Evolutionary conservation across 176 grass and related monocot species (phyloP).

Genomic region (Aegilops umbellulata): DNA sequence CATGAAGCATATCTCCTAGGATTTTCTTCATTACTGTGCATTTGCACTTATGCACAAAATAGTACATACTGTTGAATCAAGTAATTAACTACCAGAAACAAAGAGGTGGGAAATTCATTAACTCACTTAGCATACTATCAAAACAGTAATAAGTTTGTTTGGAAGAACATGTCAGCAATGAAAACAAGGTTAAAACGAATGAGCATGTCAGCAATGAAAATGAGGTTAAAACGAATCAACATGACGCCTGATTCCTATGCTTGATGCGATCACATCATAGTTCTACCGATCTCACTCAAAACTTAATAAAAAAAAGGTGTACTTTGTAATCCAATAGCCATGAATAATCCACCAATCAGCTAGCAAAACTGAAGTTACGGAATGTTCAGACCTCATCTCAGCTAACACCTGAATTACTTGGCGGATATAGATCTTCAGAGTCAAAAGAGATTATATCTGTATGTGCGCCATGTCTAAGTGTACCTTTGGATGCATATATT

Average conservation of each 20-base stretch:
- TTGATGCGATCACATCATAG: not conserved
- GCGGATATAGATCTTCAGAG: constrained; percentile 67
- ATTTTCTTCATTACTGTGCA: too few relatives aligned
- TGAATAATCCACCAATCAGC: constrained; percentile 14
- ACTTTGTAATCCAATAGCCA: not conserved
- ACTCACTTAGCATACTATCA: not conserved
- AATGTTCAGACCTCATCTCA: constrained; percentile 53
- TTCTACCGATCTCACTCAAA: not conserved
- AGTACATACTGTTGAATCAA: not conserved
- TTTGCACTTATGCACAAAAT: not conserved
- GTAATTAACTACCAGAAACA: not conserved
- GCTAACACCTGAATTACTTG: constrained; percentile 78
- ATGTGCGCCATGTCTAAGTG: constrained; percentile 50
- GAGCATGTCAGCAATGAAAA: not conserved
- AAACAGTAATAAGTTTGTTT: not conserved
- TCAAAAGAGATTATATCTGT: constrained; percentile 88
- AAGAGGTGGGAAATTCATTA: not conserved
- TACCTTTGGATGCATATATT: too few relatives aligned
- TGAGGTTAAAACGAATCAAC: not conserved
- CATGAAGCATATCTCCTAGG: too few relatives aligned
- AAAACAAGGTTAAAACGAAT: too few relatives aligned
- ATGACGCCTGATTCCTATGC: not conserved
- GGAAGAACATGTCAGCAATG: not conserved
- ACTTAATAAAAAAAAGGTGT: not conserved
- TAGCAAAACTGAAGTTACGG: not conserved